Conservation (phyloP, 75 land plant species). For the Pinus taeda region DNA sequence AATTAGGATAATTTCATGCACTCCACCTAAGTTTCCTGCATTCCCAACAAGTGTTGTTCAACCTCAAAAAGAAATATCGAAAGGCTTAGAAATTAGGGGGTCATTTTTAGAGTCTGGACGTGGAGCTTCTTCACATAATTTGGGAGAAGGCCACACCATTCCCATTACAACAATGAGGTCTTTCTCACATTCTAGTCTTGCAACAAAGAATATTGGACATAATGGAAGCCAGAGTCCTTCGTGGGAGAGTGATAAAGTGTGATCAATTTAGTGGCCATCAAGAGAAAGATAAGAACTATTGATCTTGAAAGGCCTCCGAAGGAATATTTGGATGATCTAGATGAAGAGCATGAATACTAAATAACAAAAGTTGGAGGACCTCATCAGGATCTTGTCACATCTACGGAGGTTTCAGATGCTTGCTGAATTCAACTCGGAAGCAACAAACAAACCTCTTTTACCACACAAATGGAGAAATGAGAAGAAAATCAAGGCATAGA, state of each 20-base stretch:
- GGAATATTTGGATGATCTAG: slow-evolving; percentile 7
- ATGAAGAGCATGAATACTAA: not conserved
- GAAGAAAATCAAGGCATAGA: not conserved
- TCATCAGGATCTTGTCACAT: slow-evolving; percentile 4
- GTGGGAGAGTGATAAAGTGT: not conserved
- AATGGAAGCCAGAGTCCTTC: not conserved
- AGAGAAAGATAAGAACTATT: not conserved
- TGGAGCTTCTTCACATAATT: not conserved
- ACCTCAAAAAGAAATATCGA: slow-evolving; percentile 2
- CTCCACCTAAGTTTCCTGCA: not conserved
- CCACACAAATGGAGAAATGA: not conserved
- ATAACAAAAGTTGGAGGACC: not conserved
- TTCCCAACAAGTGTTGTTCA: not conserved
- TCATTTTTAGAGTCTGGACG: not conserved
- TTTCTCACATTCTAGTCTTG: not conserved
- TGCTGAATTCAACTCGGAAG: not conserved
- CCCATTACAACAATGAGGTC: not conserved
- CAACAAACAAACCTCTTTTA: not conserved
- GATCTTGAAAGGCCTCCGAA: too few relatives aligned
- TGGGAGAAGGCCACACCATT: not conserved
- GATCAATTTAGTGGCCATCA: not conserved
- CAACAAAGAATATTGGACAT: not conserved
- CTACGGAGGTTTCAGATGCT: not conserved
- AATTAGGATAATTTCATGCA: not conserved
- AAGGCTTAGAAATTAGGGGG: not conserved